phyloP scores from a whole-genome alignment of 805 yeast species.

The Yamadazyma insecticola region DNA sequence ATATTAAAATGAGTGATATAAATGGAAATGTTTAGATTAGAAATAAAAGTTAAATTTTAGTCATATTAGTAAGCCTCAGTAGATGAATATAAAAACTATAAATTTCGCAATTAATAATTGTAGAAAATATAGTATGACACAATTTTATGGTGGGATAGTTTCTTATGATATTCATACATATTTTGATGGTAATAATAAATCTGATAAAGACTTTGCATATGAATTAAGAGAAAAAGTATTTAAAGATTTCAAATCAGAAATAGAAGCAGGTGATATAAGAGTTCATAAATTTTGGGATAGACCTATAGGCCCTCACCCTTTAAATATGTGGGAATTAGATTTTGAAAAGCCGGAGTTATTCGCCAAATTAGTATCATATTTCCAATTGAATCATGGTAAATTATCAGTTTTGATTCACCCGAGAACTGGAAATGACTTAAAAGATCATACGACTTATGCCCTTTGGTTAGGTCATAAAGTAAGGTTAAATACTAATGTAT shows the following conservation, averaged over 20 bases:
- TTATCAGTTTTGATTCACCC: conserved; percentile 57
- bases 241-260: conserved; percentile 38
- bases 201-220: conserved; percentile 29
- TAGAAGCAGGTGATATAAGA: conserved; percentile 36
- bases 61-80: not conserved
- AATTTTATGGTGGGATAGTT: conserved; percentile 17
- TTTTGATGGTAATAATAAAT: conserved; percentile 33
- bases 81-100: not conserved
- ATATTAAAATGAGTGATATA: conserved; percentile 9
- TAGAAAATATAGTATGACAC: conserved; percentile 1
- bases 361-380: conserved; percentile 43
- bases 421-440: conserved; percentile 30
- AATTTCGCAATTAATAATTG: not conserved
- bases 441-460: conserved; percentile 52
- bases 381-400: conserved; percentile 48
- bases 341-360: conserved; percentile 44
- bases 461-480: conserved; percentile 52
- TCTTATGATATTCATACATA: conserved; percentile 58
- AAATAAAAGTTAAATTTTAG: conserved; percentile 1
- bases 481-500: conserved; percentile 16
- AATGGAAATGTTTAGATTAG: not conserved
- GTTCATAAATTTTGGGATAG: conserved; percentile 42
- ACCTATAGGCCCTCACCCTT: conserved; percentile 57
- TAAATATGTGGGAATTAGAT: conserved; percentile 56
- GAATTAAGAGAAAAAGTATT: conserved; percentile 36